Evolutionary conservation across 2,329 filamentous ascomycete species (phyloP).

Genomic region (Fusarium hainanense): DNA sequence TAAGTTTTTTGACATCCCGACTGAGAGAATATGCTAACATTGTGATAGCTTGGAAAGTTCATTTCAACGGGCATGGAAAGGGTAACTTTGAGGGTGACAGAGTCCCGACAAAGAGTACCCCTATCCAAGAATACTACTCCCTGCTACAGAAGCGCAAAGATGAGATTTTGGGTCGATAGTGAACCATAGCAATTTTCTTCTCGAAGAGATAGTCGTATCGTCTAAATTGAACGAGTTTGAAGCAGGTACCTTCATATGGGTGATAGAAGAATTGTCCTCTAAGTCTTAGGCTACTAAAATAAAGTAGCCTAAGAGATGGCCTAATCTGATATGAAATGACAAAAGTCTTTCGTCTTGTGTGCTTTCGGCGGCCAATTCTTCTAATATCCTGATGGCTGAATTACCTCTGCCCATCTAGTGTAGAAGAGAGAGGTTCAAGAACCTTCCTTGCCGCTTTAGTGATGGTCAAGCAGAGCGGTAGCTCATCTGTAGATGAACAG

Average conservation of each 20-base stretch:
- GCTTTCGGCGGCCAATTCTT: neutral
- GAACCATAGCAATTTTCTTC: neutral
- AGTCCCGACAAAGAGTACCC: conserved; percentile 35
- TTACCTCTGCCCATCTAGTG: neutral
- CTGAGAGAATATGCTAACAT: conserved; percentile 28
- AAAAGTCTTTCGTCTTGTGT: neutral
- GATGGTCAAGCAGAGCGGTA: neutral
- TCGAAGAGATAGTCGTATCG: neutral
- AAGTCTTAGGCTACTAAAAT: neutral
- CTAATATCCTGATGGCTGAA: neutral
- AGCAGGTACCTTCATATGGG: neutral
- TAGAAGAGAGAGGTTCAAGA: neutral
- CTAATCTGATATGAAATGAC: neutral
- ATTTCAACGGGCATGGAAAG: conserved; percentile 54
- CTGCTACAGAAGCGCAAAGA: conserved; percentile 51
- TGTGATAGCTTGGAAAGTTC: conserved; percentile 48
- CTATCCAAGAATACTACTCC: conserved; percentile 51
- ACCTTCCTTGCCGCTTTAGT: conserved; percentile 3
- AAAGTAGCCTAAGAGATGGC: neutral
- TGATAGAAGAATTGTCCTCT: neutral
- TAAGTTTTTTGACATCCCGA: conserved; percentile 46
- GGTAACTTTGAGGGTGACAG: conserved; percentile 50
- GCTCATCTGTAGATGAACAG: neutral
- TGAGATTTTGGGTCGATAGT: conserved; percentile 24
- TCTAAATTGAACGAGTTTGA: neutral